Conservation (phyloP, 306 rosid species). For the Prinsepia uniflora region DNA sequence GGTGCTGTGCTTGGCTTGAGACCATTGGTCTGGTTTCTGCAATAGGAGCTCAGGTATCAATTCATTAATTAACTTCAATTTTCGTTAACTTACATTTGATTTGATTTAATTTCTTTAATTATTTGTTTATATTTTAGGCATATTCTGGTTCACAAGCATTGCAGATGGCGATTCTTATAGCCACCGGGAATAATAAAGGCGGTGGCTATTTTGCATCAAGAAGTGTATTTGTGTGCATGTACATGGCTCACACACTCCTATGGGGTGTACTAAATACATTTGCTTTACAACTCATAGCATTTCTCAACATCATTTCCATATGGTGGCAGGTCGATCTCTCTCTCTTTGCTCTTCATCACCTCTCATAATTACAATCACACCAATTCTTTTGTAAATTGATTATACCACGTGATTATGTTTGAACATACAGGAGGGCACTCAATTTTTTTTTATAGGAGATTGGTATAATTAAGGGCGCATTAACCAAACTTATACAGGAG, state of each 20-base stretch:
- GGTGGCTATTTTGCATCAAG: slow-evolving; percentile 31
- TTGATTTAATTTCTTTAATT: background rate
- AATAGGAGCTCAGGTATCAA: slow-evolving; percentile 25
- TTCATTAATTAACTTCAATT: background rate
- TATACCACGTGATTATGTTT: too few relatives aligned
- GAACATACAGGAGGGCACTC: too few relatives aligned
- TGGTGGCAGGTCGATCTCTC: slow-evolving; percentile 34
- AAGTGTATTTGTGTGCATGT: slow-evolving; percentile 21
- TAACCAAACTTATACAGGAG: too few relatives aligned
- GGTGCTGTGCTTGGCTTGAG: slow-evolving; percentile 35
- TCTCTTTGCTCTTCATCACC: background rate
- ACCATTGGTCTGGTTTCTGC: slow-evolving; percentile 24
- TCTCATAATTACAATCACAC: too few relatives aligned
- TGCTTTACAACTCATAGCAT: slow-evolving; percentile 24
- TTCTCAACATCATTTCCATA: slow-evolving; percentile 27
- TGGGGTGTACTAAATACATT: slow-evolving; percentile 32
- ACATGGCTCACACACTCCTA: slow-evolving; percentile 10
- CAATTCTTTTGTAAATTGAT: too few relatives aligned
- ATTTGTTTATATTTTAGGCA: slow-evolving; percentile 13
- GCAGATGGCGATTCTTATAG: slow-evolving; percentile 27
- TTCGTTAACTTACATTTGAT: too few relatives aligned
- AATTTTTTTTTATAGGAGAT: too few relatives aligned
- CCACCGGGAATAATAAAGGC: slow-evolving; percentile 28
- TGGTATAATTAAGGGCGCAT: too few relatives aligned
- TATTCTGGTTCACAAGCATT: slow-evolving; percentile 28